Percentiles rank a stretch among this genome's conserved stretches.
Evolutionary conservation across 306 rosid species (phyloP).

Genomic region (Gastrolobium bilobum): DNA sequence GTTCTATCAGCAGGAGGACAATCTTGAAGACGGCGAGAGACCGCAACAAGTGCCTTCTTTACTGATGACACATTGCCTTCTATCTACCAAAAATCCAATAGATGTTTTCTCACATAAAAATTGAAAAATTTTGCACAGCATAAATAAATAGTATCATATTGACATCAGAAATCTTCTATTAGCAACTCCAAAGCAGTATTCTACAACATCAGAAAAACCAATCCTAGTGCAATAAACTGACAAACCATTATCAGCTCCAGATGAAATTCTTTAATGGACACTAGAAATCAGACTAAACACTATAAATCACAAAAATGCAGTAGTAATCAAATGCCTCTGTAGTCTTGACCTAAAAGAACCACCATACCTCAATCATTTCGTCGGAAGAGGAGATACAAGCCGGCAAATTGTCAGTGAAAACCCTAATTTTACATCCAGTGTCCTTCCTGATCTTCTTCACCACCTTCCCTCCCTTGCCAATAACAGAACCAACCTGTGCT

Average conservation of each 20-base stretch:
- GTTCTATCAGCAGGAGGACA: constrained; percentile 64
- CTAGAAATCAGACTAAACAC: neutral
- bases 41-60: constrained; percentile 89
- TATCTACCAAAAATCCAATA: constrained; percentile 66
- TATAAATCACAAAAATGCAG: neutral
- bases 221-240: neutral
- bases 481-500: constrained; percentile 79
- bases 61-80: constrained; percentile 86
- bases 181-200: constrained; percentile 23
- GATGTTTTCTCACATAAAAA: constrained; percentile 33
- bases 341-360: neutral
- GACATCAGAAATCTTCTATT: constrained; percentile 6
- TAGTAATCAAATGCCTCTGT: neutral
- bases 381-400: constrained; percentile 70
- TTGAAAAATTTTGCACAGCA: neutral
- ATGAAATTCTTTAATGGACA: neutral
- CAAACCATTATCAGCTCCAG: constrained; percentile 9
- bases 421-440: constrained; percentile 79
- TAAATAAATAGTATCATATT: constrained; percentile 18
- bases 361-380: constrained; percentile 85
- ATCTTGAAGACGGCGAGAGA: constrained; percentile 83
- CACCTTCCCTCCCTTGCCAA: constrained; percentile 93
- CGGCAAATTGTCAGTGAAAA: constrained; percentile 72
- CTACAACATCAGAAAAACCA: constrained; percentile 21
- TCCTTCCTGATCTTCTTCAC: constrained; percentile 94